Evolutionary conservation across 306 rosid genomes (phyloP).

Genomic region (Acacia acuminata): DNA sequence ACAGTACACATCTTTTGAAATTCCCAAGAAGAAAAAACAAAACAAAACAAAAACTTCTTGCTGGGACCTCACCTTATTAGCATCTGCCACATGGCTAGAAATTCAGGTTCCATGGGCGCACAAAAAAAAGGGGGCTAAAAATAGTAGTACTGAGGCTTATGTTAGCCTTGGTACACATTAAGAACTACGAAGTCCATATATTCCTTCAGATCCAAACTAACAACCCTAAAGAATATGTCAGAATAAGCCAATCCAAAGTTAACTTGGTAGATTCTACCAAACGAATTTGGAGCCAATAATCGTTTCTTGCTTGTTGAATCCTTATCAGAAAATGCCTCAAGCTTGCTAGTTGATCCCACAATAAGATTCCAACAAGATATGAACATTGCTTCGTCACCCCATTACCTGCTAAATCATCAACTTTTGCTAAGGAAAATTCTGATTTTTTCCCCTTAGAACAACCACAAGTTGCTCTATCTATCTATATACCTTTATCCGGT

Average conservation of each 20-base stretch:
- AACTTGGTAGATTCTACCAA: neutral
- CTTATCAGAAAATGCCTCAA: slow-evolving; percentile 1
- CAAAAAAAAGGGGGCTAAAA: neutral
- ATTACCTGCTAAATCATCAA: neutral
- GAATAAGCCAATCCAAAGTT: neutral
- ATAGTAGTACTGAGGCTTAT: neutral
- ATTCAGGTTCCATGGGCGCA: neutral
- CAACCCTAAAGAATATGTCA: neutral
- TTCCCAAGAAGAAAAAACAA: neutral
- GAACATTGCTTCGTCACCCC: neutral
- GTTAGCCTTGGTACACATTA: neutral
- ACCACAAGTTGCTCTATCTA: neutral
- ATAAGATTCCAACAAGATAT: neutral
- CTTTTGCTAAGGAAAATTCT: neutral
- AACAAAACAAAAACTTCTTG: neutral
- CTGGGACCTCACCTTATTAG: neutral
- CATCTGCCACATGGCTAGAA: neutral
- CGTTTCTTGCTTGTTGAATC: neutral
- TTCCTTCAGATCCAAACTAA: neutral
- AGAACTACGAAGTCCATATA: neutral
- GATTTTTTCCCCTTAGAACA: neutral
- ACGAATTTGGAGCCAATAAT: neutral
- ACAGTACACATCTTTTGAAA: neutral
- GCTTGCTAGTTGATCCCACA: neutral
- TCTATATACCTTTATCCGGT: slow-evolving; percentile 14